Percentiles rank a stretch among this genome's conserved stretches.
Evolutionary conservation across 495 filamentous ascomycete species (phyloP).

Genomic region (Ascobolus immersus): DNA sequence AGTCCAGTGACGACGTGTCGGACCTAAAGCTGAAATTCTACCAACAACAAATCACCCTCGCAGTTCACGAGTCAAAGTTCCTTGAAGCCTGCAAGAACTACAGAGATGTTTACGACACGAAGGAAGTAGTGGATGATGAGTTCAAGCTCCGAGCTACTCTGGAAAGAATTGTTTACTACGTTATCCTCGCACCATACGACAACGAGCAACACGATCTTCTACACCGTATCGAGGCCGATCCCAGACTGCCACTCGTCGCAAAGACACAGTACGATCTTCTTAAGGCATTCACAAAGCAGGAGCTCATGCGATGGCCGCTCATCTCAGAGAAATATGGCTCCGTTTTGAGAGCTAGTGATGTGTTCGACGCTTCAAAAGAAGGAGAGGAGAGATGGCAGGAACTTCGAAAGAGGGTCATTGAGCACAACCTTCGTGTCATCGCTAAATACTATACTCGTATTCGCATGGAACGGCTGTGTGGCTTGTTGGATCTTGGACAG

Average conservation of each 20-base stretch:
- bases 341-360: conserved; percentile 70
- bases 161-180: conserved; percentile 85
- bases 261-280: conserved; percentile 34
- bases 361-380: conserved; percentile 59
- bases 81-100: conserved; percentile 95
- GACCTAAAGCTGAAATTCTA: conserved; percentile 91
- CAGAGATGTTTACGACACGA: conserved; percentile 80
- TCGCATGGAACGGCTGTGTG: conserved; percentile 60
- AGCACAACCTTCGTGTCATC: conserved; percentile 92
- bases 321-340: conserved; percentile 66
- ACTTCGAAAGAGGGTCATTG: conserved; percentile 88
- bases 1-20: conserved; percentile 75
- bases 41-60: conserved; percentile 78
- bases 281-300: conserved; percentile 80
- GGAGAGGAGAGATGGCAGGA: conserved; percentile 69
- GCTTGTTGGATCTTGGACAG: conserved; percentile 72
- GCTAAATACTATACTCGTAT: conserved; percentile 98
- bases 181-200: conserved; percentile 88
- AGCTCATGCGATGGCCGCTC: conserved; percentile 94
- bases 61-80: conserved; percentile 93
- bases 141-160: conserved; percentile 60
- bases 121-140: conserved; percentile 72
- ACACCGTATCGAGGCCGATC: conserved; percentile 59
- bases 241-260: conserved; percentile 17
- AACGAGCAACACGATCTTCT: conserved; percentile 96